Base-by-base conservation (phyloP, 345 rosid species). In the Hibiscus tridactylites region DNA sequence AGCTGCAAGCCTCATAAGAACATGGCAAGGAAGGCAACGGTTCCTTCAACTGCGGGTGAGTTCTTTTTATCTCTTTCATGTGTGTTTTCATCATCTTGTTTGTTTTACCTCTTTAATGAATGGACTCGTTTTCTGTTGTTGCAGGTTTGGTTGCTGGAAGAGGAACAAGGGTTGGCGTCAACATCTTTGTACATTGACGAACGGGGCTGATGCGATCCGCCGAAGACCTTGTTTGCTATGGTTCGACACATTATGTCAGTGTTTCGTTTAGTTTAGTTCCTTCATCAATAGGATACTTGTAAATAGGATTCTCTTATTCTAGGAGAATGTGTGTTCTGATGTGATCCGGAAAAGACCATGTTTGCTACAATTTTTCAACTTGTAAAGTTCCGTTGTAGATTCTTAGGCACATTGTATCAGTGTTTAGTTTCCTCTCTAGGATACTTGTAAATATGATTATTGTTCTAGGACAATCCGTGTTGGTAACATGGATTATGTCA, bases 131-230 rank as follows among this genome's bases (percentile, higher is more conserved):
- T 84, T 85, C 81, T 83, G 73, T 73, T 80, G 82, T 86, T 73
- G 74, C 95, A 93, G 97, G 97, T 84, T 74, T 71, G n/a, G 64
- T 78, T 70, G 85, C 84, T 42, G 89, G 85, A 77, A 84, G 85
- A 74, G 85, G 87, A 83, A 82, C 88, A 79, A 70, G 88, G 79
- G 81, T 78, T 85, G 84, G 69, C 78, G 79, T 80, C 80, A 82
- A 83, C 82, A 53, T 86, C 79, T 81, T 77, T 87, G 92, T 87
- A 35, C 85, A 79, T 77, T 81, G 88, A 86, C 61, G 84, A 77
- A 62, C 80, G 77, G 76, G 17, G 73, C 61, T 63, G 76, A 65
- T 75, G 83, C 65, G 75, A 78, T 78, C 80, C 75, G 83, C 83
- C 77, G 73, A 80, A 75, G 80, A 69, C 78, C 70, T 75, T 71